Evolutionary conservation across 352 stramenopile species (phyloP).

Genomic region (Thraustochytrium striatum): DNA sequence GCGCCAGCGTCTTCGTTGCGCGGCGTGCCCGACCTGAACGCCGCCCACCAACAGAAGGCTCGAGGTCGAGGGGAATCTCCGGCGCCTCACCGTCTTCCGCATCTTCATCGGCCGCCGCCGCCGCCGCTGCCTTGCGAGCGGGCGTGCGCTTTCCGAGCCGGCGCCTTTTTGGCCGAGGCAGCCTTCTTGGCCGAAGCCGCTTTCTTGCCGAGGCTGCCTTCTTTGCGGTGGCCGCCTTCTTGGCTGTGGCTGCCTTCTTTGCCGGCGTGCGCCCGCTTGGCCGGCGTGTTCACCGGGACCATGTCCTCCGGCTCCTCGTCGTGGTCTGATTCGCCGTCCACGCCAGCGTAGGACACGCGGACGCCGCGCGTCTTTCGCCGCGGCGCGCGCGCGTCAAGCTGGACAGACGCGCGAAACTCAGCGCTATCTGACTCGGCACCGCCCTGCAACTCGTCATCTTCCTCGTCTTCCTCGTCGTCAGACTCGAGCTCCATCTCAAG

Average conservation of each 20-base stretch:
- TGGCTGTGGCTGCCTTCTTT: neutral
- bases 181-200: neutral
- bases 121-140: neutral
- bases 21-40: neutral
- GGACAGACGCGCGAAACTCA: too few relatives aligned
- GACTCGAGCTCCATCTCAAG: neutral
- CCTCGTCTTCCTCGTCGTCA: neutral
- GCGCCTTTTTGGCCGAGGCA: neutral
- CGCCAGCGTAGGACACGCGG: conserved; percentile 5
- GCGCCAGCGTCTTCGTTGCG: neutral
- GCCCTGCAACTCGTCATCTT: neutral
- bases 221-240: neutral
- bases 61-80: neutral
- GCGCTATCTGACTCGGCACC: neutral
- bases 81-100: neutral
- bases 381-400: neutral
- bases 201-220: neutral
- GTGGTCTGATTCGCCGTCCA: too few relatives aligned
- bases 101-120: neutral
- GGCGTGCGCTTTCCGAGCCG: neutral
- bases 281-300: neutral
- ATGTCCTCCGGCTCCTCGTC: neutral
- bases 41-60: neutral
- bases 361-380: neutral
- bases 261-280: neutral